Evolutionary conservation across 371 early-diverging fungal genomes (phyloP).

Genomic region (Coemansia sp.): DNA sequence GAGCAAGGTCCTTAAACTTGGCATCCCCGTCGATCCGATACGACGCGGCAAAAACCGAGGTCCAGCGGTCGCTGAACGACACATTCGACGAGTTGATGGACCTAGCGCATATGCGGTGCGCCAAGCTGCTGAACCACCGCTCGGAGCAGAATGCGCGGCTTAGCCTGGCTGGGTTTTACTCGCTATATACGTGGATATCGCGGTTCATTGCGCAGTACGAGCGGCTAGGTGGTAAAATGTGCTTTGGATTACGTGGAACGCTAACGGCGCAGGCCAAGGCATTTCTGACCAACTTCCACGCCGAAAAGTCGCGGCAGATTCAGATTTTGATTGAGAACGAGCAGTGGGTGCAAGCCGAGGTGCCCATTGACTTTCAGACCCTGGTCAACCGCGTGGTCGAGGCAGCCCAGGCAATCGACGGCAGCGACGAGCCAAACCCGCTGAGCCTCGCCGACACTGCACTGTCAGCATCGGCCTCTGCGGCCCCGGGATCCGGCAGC

Average conservation of each 20-base stretch:
- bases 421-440: constrained; percentile 9
- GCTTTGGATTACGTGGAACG: constrained; percentile 81
- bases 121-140: constrained; percentile 80
- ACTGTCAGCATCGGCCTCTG: not conserved
- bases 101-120: constrained; percentile 80
- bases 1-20: not conserved
- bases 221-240: constrained; percentile 73
- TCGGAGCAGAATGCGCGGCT: constrained; percentile 87
- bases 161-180: constrained; percentile 82
- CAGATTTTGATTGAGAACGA: constrained; percentile 90
- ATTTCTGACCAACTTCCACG: constrained; percentile 86
- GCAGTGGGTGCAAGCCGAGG: constrained; percentile 89
- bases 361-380: constrained; percentile 87
- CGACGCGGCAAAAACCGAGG: constrained; percentile 36
- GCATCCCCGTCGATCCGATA: not conserved
- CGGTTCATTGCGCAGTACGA: constrained; percentile 65
- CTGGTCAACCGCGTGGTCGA: constrained; percentile 75
- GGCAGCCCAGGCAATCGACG: constrained; percentile 29
- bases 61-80: constrained; percentile 56
- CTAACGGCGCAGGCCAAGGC: constrained; percentile 80
- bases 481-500: not conserved
- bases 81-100: constrained; percentile 73
- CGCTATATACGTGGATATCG: constrained; percentile 70
- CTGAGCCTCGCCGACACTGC: constrained; percentile 8
- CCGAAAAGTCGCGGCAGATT: constrained; percentile 83